Percentiles rank a stretch among this genome's conserved stretches.
These are phyloP conservation scores for Pachysandra terminalis DNA, from an alignment of 164 flowering plant species.

Conservation along the genomic window DNA sequence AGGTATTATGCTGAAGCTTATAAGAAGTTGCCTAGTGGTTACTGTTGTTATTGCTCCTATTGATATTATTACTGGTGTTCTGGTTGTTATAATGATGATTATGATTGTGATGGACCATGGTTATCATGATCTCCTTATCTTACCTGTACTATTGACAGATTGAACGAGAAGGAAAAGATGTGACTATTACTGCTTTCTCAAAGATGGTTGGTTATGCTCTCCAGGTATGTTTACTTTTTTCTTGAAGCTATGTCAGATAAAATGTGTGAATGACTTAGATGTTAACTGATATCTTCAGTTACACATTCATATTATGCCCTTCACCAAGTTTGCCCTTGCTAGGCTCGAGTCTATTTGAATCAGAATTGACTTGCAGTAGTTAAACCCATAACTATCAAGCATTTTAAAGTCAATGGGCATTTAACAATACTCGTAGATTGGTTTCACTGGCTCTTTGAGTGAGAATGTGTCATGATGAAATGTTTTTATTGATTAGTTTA, in stretches of 20 bases:
- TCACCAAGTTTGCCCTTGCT: neutral
- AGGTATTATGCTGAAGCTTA: constrained; percentile 40
- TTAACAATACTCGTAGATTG: neutral
- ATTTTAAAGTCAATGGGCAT: neutral
- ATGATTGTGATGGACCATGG: too few relatives aligned
- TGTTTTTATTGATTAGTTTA: too few relatives aligned
- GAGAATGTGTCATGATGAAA: neutral
- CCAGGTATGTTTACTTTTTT: constrained; percentile 47
- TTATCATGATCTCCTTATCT: neutral
- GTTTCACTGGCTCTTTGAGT: neutral
- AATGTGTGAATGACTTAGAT: neutral
- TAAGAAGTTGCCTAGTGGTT: neutral
- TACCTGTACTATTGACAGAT: constrained; percentile 40
- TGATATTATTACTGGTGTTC: too few relatives aligned
- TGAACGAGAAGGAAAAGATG: constrained; percentile 83
- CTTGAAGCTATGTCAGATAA: neutral
- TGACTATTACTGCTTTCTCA: constrained; percentile 83
- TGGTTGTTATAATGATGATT: too few relatives aligned
- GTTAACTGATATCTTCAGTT: neutral
- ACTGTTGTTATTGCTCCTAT: neutral
- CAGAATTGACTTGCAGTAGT: neutral
- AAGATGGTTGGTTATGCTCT: constrained; percentile 92
- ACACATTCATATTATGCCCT: neutral
- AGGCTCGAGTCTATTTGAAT: neutral
- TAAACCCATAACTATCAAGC: neutral